phyloP scores from a whole-genome alignment of 1,284 basidiomycete species.

The Moniliophthora roreri region DNA sequence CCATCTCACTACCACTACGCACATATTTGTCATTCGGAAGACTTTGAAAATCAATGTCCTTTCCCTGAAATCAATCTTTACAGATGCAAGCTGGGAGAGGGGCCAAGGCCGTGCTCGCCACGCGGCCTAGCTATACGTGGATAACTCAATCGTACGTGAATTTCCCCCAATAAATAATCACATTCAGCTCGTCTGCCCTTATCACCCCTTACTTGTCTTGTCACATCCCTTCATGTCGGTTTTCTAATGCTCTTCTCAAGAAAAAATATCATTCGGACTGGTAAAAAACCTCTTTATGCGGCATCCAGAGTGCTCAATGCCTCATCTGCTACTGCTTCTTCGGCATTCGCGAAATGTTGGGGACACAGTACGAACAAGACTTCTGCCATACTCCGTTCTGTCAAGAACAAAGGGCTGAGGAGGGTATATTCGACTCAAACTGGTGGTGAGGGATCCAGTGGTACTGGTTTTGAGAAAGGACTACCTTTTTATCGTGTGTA shows the following conservation, averaged over 20 bases:
- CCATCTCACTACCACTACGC: too few relatives aligned
- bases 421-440: constrained; percentile 46
- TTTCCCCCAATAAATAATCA: background rate
- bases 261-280: constrained; percentile 44
- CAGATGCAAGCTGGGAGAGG: too few relatives aligned
- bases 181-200: background rate
- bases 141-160: constrained; percentile 11
- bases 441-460: constrained; percentile 26
- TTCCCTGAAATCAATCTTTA: too few relatives aligned
- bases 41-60: too few relatives aligned
- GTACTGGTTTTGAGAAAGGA: constrained; percentile 28
- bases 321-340: constrained; percentile 52
- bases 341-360: constrained; percentile 48
- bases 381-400: constrained; percentile 43
- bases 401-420: constrained; percentile 41
- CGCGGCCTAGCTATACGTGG: constrained; percentile 8
- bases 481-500: constrained; percentile 54
- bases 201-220: constrained; percentile 7
- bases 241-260: constrained; percentile 44
- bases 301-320: constrained; percentile 53
- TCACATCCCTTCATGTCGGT: background rate
- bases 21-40: too few relatives aligned
- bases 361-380: constrained; percentile 49
- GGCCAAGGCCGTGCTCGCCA: background rate
- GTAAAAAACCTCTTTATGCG: constrained; percentile 49